Base-by-base conservation (phyloP, 2,329 filamentous ascomycete genomes). In the Ceratocystis albifundus region DNA sequence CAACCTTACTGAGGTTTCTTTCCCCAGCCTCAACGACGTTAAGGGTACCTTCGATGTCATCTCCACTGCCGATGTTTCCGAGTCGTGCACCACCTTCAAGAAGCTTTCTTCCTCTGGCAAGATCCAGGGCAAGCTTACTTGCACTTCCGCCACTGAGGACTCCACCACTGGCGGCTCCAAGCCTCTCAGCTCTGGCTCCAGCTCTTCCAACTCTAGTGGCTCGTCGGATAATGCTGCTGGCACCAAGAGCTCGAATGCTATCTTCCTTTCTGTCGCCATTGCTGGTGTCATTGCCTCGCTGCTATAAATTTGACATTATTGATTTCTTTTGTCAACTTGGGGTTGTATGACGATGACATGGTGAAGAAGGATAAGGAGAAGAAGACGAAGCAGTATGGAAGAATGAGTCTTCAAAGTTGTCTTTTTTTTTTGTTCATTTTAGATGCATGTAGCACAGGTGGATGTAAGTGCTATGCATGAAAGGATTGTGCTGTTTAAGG, bases 1-100 rank as follows among this genome's bases (percentile, higher is more conserved):
- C 73, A 88, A 85, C 79, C 95, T 96, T 77, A 82, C 85, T 69
- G 80, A 83, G 90, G 85, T 94, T 70, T 74, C 80, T 45, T 82
- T 96, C 65, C 87, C 89, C 68, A 74, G 77, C 46, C 80, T 93
- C 30, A 77, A 81, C 68, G 81, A 86, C 70, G 88, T 92, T 71
- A 81, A 82, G 73, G 89, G 89, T 76, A 84, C 83, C 69, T 88
- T 90, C 75, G 86, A 87, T 72, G 78, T 89, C 70, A 80, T 85
- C 72, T 86, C 82, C 70, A 88, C 86, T 65, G 81, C 80, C 68
- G 80, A 87, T 69, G 85, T 89, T 69, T 69, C 70, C 67, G 72
- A 75, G 67, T 84, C 76, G 30, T 84, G 88, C 80, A 74, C 76
- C 64, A 70, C 73, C 41, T 83, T 88, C 74, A 74, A 83, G 67